These are phyloP conservation scores for Gloeostereum incarnatum DNA, from an alignment of 768 basidiomycete genomes.

Conservation along the genomic window DNA sequence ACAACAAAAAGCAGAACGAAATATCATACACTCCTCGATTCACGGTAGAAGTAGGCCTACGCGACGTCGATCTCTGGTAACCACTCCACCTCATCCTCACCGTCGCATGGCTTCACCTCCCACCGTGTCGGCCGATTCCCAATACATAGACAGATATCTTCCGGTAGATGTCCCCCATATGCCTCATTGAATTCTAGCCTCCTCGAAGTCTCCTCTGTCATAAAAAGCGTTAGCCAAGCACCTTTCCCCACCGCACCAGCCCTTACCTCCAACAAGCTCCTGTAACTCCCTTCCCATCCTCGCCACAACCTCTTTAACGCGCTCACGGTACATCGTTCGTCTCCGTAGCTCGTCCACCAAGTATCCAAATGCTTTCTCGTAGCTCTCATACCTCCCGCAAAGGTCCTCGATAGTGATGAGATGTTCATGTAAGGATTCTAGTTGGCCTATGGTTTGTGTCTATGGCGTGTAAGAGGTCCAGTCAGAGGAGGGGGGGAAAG, in stretches of 20 bases:
- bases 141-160: conserved; percentile 73
- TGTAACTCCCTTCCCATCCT: conserved; percentile 59
- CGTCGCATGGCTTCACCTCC: conserved; percentile 52
- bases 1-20: too few relatives aligned
- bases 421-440: conserved; percentile 50
- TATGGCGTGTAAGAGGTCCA: conserved; percentile 13
- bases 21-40: too few relatives aligned
- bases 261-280: conserved; percentile 56
- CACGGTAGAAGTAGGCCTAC: too few relatives aligned
- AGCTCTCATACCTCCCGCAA: conserved; percentile 56
- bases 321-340: conserved; percentile 57
- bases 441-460: conserved; percentile 42
- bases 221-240: conserved; percentile 2
- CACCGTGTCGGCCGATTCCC: conserved; percentile 67
- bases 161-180: conserved; percentile 65
- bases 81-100: too few relatives aligned
- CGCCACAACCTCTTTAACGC: conserved; percentile 52
- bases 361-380: conserved; percentile 66
- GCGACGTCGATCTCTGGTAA: too few relatives aligned
- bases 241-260: neutral
- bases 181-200: conserved; percentile 65
- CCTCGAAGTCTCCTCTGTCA: conserved; percentile 55
- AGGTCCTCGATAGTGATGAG: conserved; percentile 55
- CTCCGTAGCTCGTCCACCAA: conserved; percentile 67
- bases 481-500: neutral